phyloP scores from a whole-genome alignment of 495 filamentous ascomycete species.

The Sordaria brevicollis region DNA sequence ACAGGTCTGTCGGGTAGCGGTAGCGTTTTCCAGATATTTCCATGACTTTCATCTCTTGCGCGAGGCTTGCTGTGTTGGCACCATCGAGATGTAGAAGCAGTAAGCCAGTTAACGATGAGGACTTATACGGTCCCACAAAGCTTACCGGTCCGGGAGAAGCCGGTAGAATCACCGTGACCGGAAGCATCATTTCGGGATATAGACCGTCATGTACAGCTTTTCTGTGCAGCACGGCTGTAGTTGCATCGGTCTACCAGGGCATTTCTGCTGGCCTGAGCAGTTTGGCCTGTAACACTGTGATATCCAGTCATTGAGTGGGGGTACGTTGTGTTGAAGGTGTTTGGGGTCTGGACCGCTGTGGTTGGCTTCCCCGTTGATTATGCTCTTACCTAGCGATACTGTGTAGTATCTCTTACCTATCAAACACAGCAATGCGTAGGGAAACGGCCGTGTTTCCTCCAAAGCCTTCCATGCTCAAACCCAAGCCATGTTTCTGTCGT shows the following conservation, averaged over 20 bases:
- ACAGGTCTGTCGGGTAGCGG: neutral
- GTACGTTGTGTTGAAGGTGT: neutral
- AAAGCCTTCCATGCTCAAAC: neutral
- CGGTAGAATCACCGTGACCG: neutral
- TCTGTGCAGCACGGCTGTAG: neutral
- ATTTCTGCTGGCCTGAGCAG: neutral
- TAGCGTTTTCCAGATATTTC: neutral
- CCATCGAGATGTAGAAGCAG: neutral
- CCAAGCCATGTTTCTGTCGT: neutral
- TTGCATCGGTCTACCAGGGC: neutral
- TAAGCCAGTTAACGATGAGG: neutral
- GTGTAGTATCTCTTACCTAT: neutral
- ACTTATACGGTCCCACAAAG: neutral
- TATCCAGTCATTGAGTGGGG: neutral
- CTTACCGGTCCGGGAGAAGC: neutral
- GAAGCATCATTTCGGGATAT: neutral
- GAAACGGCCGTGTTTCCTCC: neutral
- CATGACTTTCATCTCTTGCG: neutral
- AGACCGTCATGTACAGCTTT: neutral
- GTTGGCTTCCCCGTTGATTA: neutral
- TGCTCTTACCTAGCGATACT: too few species aligned
- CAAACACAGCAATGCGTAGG: neutral
- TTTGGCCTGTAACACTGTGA: neutral
- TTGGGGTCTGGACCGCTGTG: neutral
- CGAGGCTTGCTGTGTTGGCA: neutral